phyloP scores from a whole-genome alignment of 495 filamentous ascomycete species.

The Peziza echinospora region DNA sequence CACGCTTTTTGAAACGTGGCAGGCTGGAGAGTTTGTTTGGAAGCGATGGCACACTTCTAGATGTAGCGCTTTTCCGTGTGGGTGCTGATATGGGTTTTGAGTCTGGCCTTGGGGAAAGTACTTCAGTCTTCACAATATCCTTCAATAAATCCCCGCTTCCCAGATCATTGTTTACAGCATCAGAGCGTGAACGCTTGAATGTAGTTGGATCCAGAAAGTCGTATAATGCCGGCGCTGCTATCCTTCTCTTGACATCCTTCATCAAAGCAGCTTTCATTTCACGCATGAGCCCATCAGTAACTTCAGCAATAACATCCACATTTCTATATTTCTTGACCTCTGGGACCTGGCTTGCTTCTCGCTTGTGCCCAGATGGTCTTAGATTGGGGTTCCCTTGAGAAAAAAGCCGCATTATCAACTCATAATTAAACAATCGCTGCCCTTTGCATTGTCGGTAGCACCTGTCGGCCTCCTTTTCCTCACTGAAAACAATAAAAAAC shows the following conservation, averaged over 20 bases:
- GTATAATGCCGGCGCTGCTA: conserved; percentile 61
- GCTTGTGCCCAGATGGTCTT: conserved; percentile 27
- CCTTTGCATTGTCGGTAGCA: conserved; percentile 55
- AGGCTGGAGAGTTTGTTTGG: conserved; percentile 9
- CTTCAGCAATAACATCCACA: conserved; percentile 68
- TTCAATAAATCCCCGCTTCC: conserved; percentile 2
- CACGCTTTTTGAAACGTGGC: conserved; percentile 19
- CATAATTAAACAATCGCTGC: conserved; percentile 69
- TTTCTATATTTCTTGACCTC: conserved; percentile 28
- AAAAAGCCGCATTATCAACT: conserved; percentile 75
- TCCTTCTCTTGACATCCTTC: conserved; percentile 61
- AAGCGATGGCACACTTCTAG: not conserved
- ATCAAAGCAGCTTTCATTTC: conserved; percentile 70
- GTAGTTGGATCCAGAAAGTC: conserved; percentile 73
- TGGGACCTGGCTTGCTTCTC: conserved; percentile 23
- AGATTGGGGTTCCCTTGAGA: conserved; percentile 30
- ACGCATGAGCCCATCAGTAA: conserved; percentile 49
- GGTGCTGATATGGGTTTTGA: too few species aligned
- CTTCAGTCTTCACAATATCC: conserved; percentile 6
- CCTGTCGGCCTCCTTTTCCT: conserved; percentile 54
- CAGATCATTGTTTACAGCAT: conserved; percentile 43
- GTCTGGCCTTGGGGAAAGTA: conserved; percentile 4
- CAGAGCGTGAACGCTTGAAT: conserved; percentile 53
- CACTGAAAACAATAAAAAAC: conserved; percentile 78
- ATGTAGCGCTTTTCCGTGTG: not conserved